phyloP scores from a whole-genome alignment of 1,284 basidiomycete species.

The Omphalotus olearius region DNA sequence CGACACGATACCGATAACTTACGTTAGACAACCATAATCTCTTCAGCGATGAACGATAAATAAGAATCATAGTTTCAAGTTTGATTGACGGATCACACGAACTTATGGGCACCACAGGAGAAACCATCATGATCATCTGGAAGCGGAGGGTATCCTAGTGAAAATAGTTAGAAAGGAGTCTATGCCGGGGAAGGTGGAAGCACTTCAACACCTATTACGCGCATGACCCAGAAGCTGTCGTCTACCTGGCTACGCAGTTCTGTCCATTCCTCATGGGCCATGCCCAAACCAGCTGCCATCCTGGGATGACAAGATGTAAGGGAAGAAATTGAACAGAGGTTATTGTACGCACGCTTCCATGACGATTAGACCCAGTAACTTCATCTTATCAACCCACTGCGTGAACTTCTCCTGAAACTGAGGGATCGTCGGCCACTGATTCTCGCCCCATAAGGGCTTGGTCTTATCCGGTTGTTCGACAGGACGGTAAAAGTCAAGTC shows the following conservation, averaged over 20 bases:
- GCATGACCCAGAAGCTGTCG: constrained; percentile 86
- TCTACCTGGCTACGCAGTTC: constrained; percentile 63
- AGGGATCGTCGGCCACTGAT: constrained; percentile 73
- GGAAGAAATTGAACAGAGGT: not conserved
- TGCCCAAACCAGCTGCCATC: constrained; percentile 76
- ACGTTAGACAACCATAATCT: constrained; percentile 87
- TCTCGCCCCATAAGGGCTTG: constrained; percentile 72
- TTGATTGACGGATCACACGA: constrained; percentile 16
- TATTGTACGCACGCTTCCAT: constrained; percentile 69
- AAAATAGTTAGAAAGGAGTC: constrained; percentile 4
- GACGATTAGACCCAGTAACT: constrained; percentile 65
- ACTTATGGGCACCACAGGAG: constrained; percentile 85
- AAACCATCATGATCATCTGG: constrained; percentile 72
- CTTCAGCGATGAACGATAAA: constrained; percentile 29
- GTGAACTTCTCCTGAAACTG: constrained; percentile 61
- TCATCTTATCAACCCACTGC: constrained; percentile 80
- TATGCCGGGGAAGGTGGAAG: not conserved
- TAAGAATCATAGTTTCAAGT: constrained; percentile 9
- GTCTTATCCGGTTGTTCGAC: constrained; percentile 65
- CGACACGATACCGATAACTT: constrained; percentile 19
- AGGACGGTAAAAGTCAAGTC: constrained; percentile 76
- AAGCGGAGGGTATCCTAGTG: constrained; percentile 78
- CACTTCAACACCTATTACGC: constrained; percentile 61
- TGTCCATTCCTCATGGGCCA: constrained; percentile 67
- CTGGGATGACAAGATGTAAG: constrained; percentile 30